A percentile compares a stretch with the other conserved stretches of the same genome.
phyloP scores from a whole-genome alignment of 352 stramenopile species.

The Pythium phragmiticola region DNA sequence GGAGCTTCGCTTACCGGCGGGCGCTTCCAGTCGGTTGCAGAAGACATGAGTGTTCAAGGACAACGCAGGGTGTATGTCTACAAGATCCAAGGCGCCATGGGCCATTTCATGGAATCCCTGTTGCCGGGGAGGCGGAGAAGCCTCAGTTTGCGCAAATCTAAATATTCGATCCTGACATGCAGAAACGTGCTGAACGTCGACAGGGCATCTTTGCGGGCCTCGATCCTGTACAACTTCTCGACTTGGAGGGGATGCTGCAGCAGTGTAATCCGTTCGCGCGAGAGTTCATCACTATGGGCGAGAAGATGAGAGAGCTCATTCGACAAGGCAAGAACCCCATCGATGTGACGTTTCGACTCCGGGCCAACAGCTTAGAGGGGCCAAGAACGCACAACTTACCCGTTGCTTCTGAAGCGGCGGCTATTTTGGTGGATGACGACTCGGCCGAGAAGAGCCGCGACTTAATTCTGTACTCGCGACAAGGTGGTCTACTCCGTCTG shows the following conservation, averaged over 20 bases:
- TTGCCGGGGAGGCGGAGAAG: neutral
- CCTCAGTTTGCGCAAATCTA: slow-evolving; percentile 20
- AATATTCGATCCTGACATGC: slow-evolving; percentile 9
- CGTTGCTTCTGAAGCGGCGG: slow-evolving; percentile 2
- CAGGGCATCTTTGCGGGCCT: slow-evolving; percentile 4
- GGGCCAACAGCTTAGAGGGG: neutral
- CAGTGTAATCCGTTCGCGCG: slow-evolving; percentile 7
- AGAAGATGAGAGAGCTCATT: neutral
- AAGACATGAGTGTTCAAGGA: neutral
- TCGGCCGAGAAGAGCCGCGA: slow-evolving; percentile 12
- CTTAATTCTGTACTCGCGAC: slow-evolving; percentile 1
- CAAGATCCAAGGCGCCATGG: slow-evolving; percentile 9
- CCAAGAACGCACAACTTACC: neutral
- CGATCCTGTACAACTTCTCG: slow-evolving; percentile 8
- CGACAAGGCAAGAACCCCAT: neutral
- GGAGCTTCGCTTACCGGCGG: too few species aligned
- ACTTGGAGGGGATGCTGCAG: slow-evolving; percentile 2
- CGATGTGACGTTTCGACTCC: slow-evolving; percentile 1
- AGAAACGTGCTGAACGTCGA: slow-evolving; percentile 12
- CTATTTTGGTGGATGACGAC: slow-evolving; percentile 8
- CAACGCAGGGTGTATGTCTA: slow-evolving; percentile 13
- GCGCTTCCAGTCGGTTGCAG: too few species aligned
- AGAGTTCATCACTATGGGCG: slow-evolving; percentile 19
- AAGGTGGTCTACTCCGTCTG: neutral
- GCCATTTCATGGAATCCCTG: slow-evolving; percentile 13